Conservation (phyloP, 1,284 basidiomycete species). For the Cutaneotrichosporon arboriforme region DNA sequence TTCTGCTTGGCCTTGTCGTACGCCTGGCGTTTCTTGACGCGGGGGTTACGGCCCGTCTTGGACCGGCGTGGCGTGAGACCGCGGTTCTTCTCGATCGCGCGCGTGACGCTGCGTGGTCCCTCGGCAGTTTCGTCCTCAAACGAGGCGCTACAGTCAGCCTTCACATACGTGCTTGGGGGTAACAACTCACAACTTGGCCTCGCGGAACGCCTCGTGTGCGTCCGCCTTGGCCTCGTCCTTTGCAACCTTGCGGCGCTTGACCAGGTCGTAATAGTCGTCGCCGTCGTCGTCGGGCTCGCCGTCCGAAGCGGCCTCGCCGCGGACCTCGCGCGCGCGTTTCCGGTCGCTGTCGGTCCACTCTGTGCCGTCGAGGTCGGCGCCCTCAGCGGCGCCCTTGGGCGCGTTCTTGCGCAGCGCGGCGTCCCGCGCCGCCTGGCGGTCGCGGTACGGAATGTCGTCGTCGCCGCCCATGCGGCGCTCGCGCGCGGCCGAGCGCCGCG, state of each 20-base stretch:
- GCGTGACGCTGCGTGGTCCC: constrained; percentile 73
- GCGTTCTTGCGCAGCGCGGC: constrained; percentile 50
- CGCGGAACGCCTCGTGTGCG: constrained; percentile 65
- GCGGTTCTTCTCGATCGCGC: constrained; percentile 85
- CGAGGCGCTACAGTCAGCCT: constrained; percentile 49
- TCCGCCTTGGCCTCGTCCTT: constrained; percentile 72
- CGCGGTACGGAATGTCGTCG: constrained; percentile 60
- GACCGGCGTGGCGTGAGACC: constrained; percentile 81
- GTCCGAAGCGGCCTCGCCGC: constrained; percentile 46
- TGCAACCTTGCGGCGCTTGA: constrained; percentile 65
- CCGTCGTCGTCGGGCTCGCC: constrained; percentile 43
- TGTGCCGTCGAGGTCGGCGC: constrained; percentile 46
- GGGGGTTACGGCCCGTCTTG: constrained; percentile 82
- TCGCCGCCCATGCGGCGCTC: constrained; percentile 59
- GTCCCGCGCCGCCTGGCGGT: constrained; percentile 49
- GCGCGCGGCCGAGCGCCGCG: constrained; percentile 63
- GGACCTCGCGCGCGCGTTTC: constrained; percentile 49
- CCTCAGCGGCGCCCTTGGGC: constrained; percentile 28
- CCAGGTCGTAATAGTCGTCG: constrained; percentile 81
- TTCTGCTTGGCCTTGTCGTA: constrained; percentile 93
- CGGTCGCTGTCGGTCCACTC: constrained; percentile 53
- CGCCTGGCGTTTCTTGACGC: constrained; percentile 87
- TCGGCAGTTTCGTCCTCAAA: constrained; percentile 52
- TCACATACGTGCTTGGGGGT: not conserved
- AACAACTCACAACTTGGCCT: constrained; percentile 59